These are phyloP conservation scores for Protea cynaroides DNA, from an alignment of 164 flowering plant species.

Conservation along the genomic window DNA sequence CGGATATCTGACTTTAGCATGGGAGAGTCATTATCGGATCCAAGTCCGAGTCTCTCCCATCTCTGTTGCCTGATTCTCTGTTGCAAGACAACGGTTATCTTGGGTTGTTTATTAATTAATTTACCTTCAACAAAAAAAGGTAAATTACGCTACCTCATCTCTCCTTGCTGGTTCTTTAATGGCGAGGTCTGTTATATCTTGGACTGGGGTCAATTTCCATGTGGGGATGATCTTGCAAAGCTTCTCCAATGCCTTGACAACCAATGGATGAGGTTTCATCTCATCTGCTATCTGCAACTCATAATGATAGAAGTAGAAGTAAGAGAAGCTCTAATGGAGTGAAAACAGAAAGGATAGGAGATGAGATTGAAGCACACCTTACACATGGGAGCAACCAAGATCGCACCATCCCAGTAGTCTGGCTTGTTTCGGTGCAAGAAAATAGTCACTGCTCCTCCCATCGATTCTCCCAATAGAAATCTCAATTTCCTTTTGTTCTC, in stretches of 20 bases:
- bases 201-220: constrained; percentile 73
- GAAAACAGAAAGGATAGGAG: too few relatives aligned
- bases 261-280: constrained; percentile 47
- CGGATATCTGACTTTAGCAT: too few relatives aligned
- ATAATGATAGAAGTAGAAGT: not conserved
- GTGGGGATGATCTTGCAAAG: constrained; percentile 60
- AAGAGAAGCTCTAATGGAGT: not conserved
- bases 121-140: not conserved
- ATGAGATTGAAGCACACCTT: constrained; percentile 39
- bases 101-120: not conserved
- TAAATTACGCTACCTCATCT: constrained; percentile 37
- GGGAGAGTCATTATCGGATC: too few relatives aligned
- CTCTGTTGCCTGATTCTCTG: too few relatives aligned
- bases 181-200: constrained; percentile 63
- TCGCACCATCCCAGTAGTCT: constrained; percentile 74
- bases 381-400: constrained; percentile 96
- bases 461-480: constrained; percentile 77
- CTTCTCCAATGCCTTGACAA: constrained; percentile 32
- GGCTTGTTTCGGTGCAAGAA: constrained; percentile 60
- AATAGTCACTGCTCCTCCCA: constrained; percentile 91
- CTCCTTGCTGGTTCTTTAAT: constrained; percentile 51
- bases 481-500: constrained; percentile 60
- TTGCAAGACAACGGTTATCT: too few relatives aligned
- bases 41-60: too few relatives aligned
- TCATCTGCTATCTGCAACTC: constrained; percentile 73